phyloP scores from a whole-genome alignment of 2,329 filamentous ascomycete species.

The Calonectria hawksworthii region DNA sequence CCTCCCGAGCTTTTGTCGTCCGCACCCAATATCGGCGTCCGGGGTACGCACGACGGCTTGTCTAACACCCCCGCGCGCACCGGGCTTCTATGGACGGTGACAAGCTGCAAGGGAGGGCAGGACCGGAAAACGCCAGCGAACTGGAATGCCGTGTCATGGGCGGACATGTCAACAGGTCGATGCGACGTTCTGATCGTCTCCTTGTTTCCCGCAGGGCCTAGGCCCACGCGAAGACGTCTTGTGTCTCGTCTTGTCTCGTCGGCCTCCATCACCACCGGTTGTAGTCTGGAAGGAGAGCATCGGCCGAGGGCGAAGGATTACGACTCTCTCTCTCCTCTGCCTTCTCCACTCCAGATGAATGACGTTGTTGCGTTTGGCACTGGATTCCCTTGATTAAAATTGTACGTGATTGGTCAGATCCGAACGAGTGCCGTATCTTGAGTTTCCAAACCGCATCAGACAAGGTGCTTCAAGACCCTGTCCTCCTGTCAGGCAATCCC shows the following conservation, averaged over 20 bases:
- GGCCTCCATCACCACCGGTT: slow-evolving; percentile 18
- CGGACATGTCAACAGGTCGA: background rate
- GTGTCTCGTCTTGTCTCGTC: slow-evolving; percentile 31
- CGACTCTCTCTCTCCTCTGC: background rate
- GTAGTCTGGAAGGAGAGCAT: slow-evolving; percentile 27
- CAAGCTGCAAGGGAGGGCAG: slow-evolving; percentile 20
- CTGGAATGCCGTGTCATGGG: slow-evolving; percentile 8
- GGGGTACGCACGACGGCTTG: slow-evolving; percentile 10
- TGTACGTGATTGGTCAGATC: background rate
- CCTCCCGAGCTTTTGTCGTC: slow-evolving; percentile 7
- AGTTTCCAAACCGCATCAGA: slow-evolving; percentile 8
- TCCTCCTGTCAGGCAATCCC: slow-evolving; percentile 19
- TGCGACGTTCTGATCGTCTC: background rate
- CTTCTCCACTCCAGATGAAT: background rate
- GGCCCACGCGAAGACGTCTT: slow-evolving; percentile 2
- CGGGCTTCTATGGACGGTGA: background rate
- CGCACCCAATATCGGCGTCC: slow-evolving; percentile 18
- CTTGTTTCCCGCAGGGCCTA: slow-evolving; percentile 16
- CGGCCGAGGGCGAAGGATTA: slow-evolving; percentile 9
- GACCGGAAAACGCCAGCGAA: background rate
- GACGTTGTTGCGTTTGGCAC: background rate
- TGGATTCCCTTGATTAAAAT: slow-evolving; percentile 5
- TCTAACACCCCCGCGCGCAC: slow-evolving; percentile 4
- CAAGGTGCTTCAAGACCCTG: slow-evolving; percentile 5
- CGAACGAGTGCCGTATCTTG: slow-evolving; percentile 17